A percentile compares a stretch with the other conserved stretches of the same genome.
Evolutionary conservation across 768 basidiomycete genomes (phyloP).

Genomic region (Chalciporus sphaerocephalus): DNA sequence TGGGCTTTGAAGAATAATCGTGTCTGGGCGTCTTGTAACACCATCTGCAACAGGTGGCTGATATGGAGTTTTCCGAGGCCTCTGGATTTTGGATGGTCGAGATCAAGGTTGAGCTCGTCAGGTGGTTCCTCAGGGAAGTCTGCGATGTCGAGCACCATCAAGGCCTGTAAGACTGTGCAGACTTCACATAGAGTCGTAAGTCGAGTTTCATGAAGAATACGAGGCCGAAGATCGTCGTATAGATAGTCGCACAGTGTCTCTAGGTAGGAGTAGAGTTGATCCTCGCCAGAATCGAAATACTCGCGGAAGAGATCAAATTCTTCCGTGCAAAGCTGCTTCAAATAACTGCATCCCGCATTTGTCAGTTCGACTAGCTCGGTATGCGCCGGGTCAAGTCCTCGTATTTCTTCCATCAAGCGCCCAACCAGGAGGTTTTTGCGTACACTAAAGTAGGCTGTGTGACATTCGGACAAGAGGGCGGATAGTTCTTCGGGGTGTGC

Average conservation of each 20-base stretch:
- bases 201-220: slow-evolving; percentile 89
- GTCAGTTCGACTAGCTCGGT: slow-evolving; percentile 91
- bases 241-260: slow-evolving; percentile 91
- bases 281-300: slow-evolving; percentile 86
- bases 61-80: slow-evolving; percentile 68
- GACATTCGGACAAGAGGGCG: slow-evolving; percentile 80
- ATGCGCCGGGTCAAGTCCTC: slow-evolving; percentile 68
- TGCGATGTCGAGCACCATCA: slow-evolving; percentile 88
- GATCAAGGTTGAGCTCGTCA: slow-evolving; percentile 36
- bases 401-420: slow-evolving; percentile 77
- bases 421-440: slow-evolving; percentile 70
- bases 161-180: slow-evolving; percentile 91
- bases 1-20: slow-evolving; percentile 95
- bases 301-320: slow-evolving; percentile 83
- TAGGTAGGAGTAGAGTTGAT: slow-evolving; percentile 71
- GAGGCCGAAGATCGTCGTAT: slow-evolving; percentile 92
- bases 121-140: slow-evolving; percentile 29
- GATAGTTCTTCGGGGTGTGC: slow-evolving; percentile 82
- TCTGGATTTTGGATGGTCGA: slow-evolving; percentile 34
- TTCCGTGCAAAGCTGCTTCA: slow-evolving; percentile 86
- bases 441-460: slow-evolving; percentile 73
- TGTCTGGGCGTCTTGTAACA: slow-evolving; percentile 95
- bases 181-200: slow-evolving; percentile 88
- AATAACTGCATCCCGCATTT: slow-evolving; percentile 83
- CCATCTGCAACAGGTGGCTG: slow-evolving; percentile 77